Evolutionary conservation across 768 basidiomycete species (phyloP), one percentile per base, ranked within the genome.

Genomic region (Mycena chlorophos): DNA sequence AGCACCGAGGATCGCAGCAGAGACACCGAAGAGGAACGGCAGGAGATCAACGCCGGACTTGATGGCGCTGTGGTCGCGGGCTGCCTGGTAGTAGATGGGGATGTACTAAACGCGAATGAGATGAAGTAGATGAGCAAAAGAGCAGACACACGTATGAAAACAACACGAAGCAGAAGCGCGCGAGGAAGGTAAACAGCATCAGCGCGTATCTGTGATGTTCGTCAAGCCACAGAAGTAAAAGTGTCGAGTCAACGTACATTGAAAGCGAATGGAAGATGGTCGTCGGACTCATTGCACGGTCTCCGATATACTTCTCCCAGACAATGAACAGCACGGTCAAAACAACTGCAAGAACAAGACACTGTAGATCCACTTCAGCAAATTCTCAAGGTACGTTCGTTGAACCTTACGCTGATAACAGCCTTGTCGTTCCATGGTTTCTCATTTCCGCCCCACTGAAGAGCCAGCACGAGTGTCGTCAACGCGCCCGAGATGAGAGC

Each of bases 371-470:
- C 20, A 16, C 14, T 25, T 16, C 22, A 47, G 46, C 26, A 14
- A 28, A 16, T 16, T 8, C 16, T 43, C 6, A 19, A 19, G 22
- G 40, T 5, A 47, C n/a, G 34, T 47, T 14, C 3, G 1, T 16
- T 8, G 38, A 14, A 10, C 43, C 50, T 40, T 20, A 65, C 58
- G 22, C 50, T 45, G 23, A 66, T 60, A 49, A 75, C 76, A 3
- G 67, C 62, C 4, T 62, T 67, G 55, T 71, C 69, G 43, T 60
- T 62, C 78, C 78, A 80, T 0, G 72, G 65, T 59, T 74, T 73
- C n/a, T 65, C 61, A 62, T 74, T 73, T 0, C 77, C 77, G n/a
- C 76, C 78, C 73, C 74, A 76, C 47, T 75, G 72, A 1, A 78
- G 63, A 3, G 77, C 71, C 2, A 78, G 65, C 19, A 78, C 66